Conservation (phyloP, 2,329 filamentous ascomycete species). For the Tympanopsis confertula region DNA sequence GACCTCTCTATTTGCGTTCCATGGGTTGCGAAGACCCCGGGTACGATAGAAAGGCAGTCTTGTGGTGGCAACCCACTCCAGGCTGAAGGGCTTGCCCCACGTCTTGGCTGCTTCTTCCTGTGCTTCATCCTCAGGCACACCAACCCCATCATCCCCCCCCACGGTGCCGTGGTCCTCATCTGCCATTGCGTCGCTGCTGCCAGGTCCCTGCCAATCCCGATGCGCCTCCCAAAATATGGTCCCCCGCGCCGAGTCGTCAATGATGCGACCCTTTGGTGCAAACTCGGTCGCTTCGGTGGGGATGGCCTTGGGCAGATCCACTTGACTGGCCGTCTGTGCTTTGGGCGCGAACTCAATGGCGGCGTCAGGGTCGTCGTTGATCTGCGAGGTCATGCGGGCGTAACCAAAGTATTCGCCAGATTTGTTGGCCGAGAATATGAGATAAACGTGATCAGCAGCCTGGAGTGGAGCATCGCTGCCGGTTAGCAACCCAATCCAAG, state of each 20-base stretch:
- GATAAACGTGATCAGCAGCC: slow-evolving; percentile 72
- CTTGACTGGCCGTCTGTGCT: slow-evolving; percentile 41
- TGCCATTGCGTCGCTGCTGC: slow-evolving; percentile 12
- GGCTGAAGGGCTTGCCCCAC: slow-evolving; percentile 83
- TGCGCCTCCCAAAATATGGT: slow-evolving; percentile 96
- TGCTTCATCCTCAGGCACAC: slow-evolving; percentile 22
- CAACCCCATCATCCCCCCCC: slow-evolving; percentile 12
- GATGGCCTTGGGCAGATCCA: slow-evolving; percentile 68
- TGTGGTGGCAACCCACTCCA: slow-evolving; percentile 80
- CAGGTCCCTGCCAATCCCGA: slow-evolving; percentile 35
- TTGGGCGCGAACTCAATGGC: slow-evolving; percentile 60
- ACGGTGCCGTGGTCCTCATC: slow-evolving; percentile 24
- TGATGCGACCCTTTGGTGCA: slow-evolving; percentile 73
- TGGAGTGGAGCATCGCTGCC: slow-evolving; percentile 20
- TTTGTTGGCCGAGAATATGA: slow-evolving; percentile 94
- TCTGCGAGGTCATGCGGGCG: slow-evolving; percentile 76
- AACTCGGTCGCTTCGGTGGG: slow-evolving; percentile 67
- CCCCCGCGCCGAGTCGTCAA: slow-evolving; percentile 84
- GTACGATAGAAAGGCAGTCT: slow-evolving; percentile 82
- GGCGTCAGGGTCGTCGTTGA: slow-evolving; percentile 63
- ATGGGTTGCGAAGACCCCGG: slow-evolving; percentile 76
- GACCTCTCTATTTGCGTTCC: slow-evolving; percentile 90
- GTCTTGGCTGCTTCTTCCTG: slow-evolving; percentile 44
- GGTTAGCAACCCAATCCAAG: slow-evolving; percentile 5
- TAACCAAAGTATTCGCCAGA: slow-evolving; percentile 96